Evolutionary conservation across 441 rosid species (phyloP), one percentile per base, ranked within the genome.

Genomic region (Gossypium schwendimanii): DNA sequence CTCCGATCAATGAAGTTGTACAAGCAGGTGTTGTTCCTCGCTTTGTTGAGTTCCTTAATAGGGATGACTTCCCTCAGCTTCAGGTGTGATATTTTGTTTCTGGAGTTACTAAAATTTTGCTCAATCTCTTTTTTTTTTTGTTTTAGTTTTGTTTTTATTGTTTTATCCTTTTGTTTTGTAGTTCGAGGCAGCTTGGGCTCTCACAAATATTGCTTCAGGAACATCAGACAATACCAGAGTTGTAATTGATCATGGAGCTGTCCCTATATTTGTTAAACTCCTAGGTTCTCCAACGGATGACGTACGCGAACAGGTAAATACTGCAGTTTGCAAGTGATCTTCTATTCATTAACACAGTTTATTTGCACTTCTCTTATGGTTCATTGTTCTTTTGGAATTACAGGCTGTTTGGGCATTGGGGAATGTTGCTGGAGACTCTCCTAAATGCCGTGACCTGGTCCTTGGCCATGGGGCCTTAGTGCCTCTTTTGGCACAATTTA

Each of bases 171-270:
- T 39, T 52, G 14, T 20, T 3, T 70, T 36, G 5, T 72, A 86
- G 89, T 86, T 86, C 74, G 89, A 86, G 84, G 87, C 90, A n/a
- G 90, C 90, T 72, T 87, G 90, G 90, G 88, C 90, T 28, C 81
- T 87, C 44, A 87, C 90, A 49, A 87, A 87, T 78, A 83, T 87
- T 72, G 88, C 90, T 31, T 87, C 88, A 17, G 90, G 90, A 53
- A 84, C 90, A 75, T 87, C 88, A 64, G 90, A 87, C 78, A 87
- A 83, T 72, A 87, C 90, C 26, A 86, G 77, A 76, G 90, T 83
- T 49, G 87, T 87, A 47, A 84, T 87, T 60, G 87, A 84, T 71
- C 88, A 87, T 66, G 90, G 90, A 23, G 90, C 87, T 73, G 83
- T 87, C 20, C 83, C 88, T 47, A 79, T 83, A 8, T 85, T 87